Evolutionary conservation across 208 protist species (phyloP), one percentile per base, ranked within the genome.

Genomic region (Naegleria lovaniensis): DNA sequence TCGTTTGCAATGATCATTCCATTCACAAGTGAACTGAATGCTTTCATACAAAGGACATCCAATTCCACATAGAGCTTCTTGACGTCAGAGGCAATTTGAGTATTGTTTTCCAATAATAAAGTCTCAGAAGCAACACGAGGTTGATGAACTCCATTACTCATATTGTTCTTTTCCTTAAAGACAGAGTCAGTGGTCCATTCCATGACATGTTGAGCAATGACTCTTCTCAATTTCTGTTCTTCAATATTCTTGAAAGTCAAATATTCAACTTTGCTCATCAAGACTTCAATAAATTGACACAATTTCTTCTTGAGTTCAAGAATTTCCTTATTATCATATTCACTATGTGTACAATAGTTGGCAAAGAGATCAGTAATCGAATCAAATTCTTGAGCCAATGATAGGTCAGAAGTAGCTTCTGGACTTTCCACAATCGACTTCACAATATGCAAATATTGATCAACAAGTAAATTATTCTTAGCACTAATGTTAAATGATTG

Each of bases 211-310:
- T 67, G 9, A 29, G 59, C 25, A 11, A 67, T 39, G 7, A 4
- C 22, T 38, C 15, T 89, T 38, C 85, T 52, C 39, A 89, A 89
- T 25, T 33, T 67, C 13, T 67, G 41, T 89, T 89, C 85, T 29
- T 79, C 67, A 67, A 67, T 67, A 15, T 52, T 38, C 19, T 89
- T 38, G 9, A 89, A 89, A 36, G 85, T 41, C 13, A 89, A 33
- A n/a, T 89, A 89, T 67, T 89, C 85, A 38, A 9, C 25, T 40
- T 89, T 89, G 19, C 16, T 41, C 29, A 89, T 75, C 6, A 89
- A 11, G 4, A 29, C 36, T 29, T 89, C 85, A 33, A 89, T 39
- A 5, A 89, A 41, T 41, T n/a, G 15, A 89, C 48, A 89, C 3
- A 89, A 22, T 40, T 67, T 89, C n/a, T 33, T 36, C 29, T 89